phyloP scores from a whole-genome alignment of 257 asterid genomes.

The Echium plantagineum region DNA sequence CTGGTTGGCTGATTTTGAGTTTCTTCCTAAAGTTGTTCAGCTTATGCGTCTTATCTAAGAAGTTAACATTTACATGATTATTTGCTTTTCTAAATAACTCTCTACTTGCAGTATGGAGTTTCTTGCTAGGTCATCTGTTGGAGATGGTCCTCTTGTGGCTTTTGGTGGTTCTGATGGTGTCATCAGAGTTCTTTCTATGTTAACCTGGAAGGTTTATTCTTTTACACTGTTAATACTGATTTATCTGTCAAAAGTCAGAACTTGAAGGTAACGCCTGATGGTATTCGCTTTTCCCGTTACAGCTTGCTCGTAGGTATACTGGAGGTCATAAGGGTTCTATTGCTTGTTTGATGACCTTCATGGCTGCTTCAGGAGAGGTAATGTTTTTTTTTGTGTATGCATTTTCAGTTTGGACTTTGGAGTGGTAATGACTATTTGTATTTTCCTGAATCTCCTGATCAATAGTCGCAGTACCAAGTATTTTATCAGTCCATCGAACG shows the following conservation, averaged over 20 bases:
- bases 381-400: constrained; percentile 1
- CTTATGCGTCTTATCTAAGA: neutral
- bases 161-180: constrained; percentile 98
- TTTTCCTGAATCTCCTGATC: neutral
- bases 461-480: neutral
- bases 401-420: too few relatives aligned
- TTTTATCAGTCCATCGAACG: neutral
- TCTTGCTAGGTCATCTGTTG: constrained; percentile 55
- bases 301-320: constrained; percentile 93
- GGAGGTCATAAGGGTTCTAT: constrained; percentile 96
- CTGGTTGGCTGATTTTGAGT: neutral
- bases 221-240: neutral
- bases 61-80: neutral
- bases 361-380: constrained; percentile 95
- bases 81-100: neutral
- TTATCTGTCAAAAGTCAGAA: neutral
- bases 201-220: constrained; percentile 80
- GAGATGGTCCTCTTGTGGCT: constrained; percentile 96
- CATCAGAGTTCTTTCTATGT: constrained; percentile 96
- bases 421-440: neutral
- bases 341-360: constrained; percentile 89
- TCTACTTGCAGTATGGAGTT: constrained; percentile 67
- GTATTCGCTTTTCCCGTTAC: constrained; percentile 9
- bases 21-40: neutral
- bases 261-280: neutral